Evolutionary conservation across 345 rosid genomes (phyloP), one percentile per base, ranked within the genome.

Genomic region (Brassica nigra): DNA sequence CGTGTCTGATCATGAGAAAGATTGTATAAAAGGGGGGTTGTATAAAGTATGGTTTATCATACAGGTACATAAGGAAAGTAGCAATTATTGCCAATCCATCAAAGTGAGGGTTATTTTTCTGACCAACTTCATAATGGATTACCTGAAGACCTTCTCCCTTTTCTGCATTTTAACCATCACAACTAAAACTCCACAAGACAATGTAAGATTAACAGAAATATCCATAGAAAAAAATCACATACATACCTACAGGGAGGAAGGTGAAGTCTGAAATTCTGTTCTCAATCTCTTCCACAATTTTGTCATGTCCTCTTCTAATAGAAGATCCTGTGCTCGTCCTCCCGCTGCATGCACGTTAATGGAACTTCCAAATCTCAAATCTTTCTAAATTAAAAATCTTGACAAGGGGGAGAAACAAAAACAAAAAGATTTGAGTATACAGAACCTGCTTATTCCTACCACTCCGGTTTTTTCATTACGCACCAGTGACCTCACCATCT

Each of bases 21-120:
- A 62, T 54, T 52, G 1, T n/a, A 52, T n/a, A 9, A 70, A 62
- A 0, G 27, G 27, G 59, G 16, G 16, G n/a, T 52, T 52, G 44
- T 37, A 37, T 37, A n/a, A n/a, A n/a, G 44, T 8, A n/a, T 52
- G 59, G 9, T 71, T 66, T 74, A 84, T 2, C 97, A 82, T 75
- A 94, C 99, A 94, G 92, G 82, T 95, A 92, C 97, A 92, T 92
- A 63, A 95, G 94, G 54, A 95, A 76, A 0, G 99, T 95, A 77
- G 95, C 99, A 62, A 91, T 81, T 74, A 97, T 90, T 74, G 89
- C 92, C 18, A 93, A 90, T 10, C 97, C 97, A 61, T 92, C 99
- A 79, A 36, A 88, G 79, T 95, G 99, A 82, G 97, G 94, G 78
- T 91, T 94, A 70, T 86, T 90, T 76, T 88, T 88, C 66, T 92